Base-by-base conservation (phyloP, 768 basidiomycete genomes). In the Trametes elegans region DNA sequence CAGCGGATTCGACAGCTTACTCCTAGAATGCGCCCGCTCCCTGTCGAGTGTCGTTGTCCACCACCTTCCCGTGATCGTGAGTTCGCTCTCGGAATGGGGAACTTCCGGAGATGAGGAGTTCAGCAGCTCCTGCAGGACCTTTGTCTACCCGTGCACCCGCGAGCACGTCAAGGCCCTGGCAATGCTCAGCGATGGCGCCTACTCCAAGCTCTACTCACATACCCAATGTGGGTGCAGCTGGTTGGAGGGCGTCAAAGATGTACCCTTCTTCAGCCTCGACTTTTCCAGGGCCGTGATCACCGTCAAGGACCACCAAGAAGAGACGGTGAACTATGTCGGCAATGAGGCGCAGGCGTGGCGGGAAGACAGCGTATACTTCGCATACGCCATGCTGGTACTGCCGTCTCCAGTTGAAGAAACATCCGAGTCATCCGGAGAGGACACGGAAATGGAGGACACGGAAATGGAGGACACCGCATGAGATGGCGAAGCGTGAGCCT, bases 311-410 rank as follows among this genome's bases (percentile, higher is more conserved):
- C 27, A 45, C 4, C 26, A 45, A 24, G 27, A 44, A 8, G 61
- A 64, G 44, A 50, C 50, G 11, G 52, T 41, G n/a, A 47, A 62
- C 9, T 58, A 63, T 34, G 49, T 39, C 2, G 68, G 69, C 5
- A 70, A 67, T 42, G 68, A 70, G 53, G 46, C 64, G 10, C 50
- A 56, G 40, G 42, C 63, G 19, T 57, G 39, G 27, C 29, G 53
- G 23, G 61, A 62, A 35, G 57, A 65, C 35, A 63, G 61, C 35
- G 53, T 66, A 9, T 69, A 69, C 41, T 42, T 69, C 21, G 64
- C 62, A 27, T 64, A 66, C 42, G 65, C 65, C 1, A 11, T 49
- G 47, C 14, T 47, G 41, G n/a, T n/a, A n/a, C n/a, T n/a, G n/a
- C n/a, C n/a, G n/a, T n/a, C n/a, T n/a, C n/a, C n/a, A n/a, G n/a